Evolutionary conservation across 176 grass and related monocot genomes (phyloP), one percentile per base, ranked within the genome.

Genomic region (Oryza nivara): DNA sequence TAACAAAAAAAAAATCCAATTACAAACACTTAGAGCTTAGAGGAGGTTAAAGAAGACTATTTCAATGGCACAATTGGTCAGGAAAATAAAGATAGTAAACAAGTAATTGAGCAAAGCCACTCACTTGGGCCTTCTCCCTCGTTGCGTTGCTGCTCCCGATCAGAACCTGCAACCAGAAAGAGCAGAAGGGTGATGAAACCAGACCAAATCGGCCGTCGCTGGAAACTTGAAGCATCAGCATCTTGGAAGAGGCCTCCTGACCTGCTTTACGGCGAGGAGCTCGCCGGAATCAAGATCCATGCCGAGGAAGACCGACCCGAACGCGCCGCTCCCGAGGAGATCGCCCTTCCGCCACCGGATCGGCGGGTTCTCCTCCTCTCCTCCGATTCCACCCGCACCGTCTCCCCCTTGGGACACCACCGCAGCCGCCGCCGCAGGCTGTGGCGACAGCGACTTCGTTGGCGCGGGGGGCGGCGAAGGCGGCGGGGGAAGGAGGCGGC

Each of bases 271-370:
- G 30, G 96, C 89, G 72, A 98, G 86, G 8, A 98, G 92, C 85
- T 98, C 96, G 68, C 93, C 91, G 9, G 96, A 93, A 84, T 98
- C 93, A 61, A 98, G 91, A 68, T 98, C 90, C 93, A 98, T 95
- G 45, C 96, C 89, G 67, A 93, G 92, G 79, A 88, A 98, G 19
- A 98, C 91, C 73, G 93, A 89, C 40, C 91, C 89, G 26, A 92
- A 95, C 26, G 89, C 93, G 4, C 96, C 93, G 56, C 80, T 87
- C 3, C 96, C 96, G 73, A 98, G 93, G 70, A 90, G 81, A 46
- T 95, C 91, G 2, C 96, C 96, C 81, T 92, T 98, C 19, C 93
- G 84, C 91, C 93, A 98, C 73, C 85, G 76, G 79, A 98, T 97
- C 68, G 82, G 86, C 54, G 87, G 87, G 38, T 82, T 90, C 26